Base-by-base conservation (phyloP, 495 filamentous ascomycete genomes). In the Aspergillus saccharolyticus region DNA sequence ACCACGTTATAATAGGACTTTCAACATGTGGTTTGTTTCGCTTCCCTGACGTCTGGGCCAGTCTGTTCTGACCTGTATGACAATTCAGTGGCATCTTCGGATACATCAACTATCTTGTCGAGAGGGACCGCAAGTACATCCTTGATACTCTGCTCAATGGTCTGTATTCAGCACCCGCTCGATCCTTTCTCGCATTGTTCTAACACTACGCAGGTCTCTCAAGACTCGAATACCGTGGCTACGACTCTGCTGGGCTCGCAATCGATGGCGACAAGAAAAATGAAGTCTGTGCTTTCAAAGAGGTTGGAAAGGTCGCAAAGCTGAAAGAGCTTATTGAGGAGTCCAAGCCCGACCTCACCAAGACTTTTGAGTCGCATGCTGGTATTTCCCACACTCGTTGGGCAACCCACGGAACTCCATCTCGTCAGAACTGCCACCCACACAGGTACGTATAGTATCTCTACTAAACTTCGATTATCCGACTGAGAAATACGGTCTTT, bases 191-290 rank as follows among this genome's bases (percentile, higher is more conserved):
- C 15, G 30, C 28, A 9, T 28, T 49, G 55, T 47, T 49, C 19
- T 63, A 18, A 56, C 42, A 18, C 45, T 20, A 16, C 44, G 42
- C 55, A 89, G 90, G 90, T 64, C 86, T 95, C 55, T 83, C 85
- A 30, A 84, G 90, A 67, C 85, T 96, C 62, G 92, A 97, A 74
- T 97, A 97, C 75, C 89, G 92, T 69, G 92, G 92, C 54, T 97
- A 98, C 72, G 94, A 98, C 73, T 97, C 93, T 57, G 95, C 94
- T 58, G 94, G 94, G 73, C 79, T 98, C 58, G 94, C 92, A 62
- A 81, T 98, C 57, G 95, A 98, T 74, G 94, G 95, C 58, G 88
- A 97, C 84, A 97, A 96, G 83, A 96, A 96, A 80, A 92, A 96
- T 60, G 90, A 96, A 78, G 91, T 98, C 60, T 84, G 89, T 64